Percentiles rank a stretch among this genome's conserved stretches.
phyloP scores from a whole-genome alignment of 1,139 yeast genomes.

The Candida pseudoviswanathii region DNA sequence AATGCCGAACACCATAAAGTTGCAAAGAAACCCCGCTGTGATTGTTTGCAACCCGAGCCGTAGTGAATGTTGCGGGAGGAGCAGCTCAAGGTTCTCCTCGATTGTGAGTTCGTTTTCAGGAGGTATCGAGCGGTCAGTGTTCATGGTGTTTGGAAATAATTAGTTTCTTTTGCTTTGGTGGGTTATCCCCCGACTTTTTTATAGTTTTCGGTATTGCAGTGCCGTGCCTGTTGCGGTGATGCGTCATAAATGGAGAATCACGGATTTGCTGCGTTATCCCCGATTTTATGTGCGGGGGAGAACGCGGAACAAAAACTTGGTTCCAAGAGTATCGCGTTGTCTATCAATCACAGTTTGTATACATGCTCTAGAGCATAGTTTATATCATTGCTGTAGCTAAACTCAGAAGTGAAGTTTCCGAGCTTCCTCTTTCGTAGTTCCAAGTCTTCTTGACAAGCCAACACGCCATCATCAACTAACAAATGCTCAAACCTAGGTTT shows the following conservation, averaged over 20 bases:
- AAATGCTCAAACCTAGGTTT: too few species aligned
- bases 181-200: too few species aligned
- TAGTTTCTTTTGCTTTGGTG: too few species aligned
- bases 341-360: too few species aligned
- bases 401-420: too few species aligned
- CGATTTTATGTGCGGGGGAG: background rate
- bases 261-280: background rate
- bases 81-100: background rate
- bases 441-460: too few species aligned
- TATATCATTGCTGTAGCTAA: too few species aligned
- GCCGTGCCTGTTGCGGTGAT: background rate
- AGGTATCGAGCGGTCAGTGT: background rate
- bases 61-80: background rate
- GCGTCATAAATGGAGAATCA: background rate
- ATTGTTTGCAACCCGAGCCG: conserved; percentile 15
- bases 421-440: too few species aligned
- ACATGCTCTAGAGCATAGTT: too few species aligned
- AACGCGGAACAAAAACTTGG: background rate
- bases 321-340: background rate
- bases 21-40: conserved; percentile 32
- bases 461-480: too few species aligned
- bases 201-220: background rate
- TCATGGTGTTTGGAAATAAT: background rate
- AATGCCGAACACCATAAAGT: conserved; percentile 37
- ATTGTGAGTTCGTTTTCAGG: background rate